Evolutionary conservation across 352 stramenopile genomes (phyloP).

Genomic region (Phytophthora pluvialis): DNA sequence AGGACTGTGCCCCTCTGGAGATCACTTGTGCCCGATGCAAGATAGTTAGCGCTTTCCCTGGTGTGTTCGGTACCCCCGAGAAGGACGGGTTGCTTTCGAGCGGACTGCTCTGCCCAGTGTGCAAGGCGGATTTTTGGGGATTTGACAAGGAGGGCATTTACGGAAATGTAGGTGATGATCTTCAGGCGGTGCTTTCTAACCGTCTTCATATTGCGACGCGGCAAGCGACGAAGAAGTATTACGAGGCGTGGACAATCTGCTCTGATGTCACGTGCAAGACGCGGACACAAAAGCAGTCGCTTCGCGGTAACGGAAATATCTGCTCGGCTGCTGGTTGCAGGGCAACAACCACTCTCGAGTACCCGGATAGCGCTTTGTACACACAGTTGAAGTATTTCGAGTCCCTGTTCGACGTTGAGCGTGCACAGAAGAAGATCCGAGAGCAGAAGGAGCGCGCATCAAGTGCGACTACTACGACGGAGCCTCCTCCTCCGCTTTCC

Average conservation of each 20-base stretch:
- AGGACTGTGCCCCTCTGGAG: slow-evolving; percentile 80
- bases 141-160: slow-evolving; percentile 81
- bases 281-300: slow-evolving; percentile 95
- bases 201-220: slow-evolving; percentile 83
- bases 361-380: slow-evolving; percentile 91
- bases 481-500: slow-evolving; percentile 60
- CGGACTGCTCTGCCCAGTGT: slow-evolving; percentile 76
- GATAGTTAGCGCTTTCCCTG: slow-evolving; percentile 68
- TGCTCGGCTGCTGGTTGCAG: slow-evolving; percentile 94
- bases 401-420: slow-evolving; percentile 95
- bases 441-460: slow-evolving; percentile 63
- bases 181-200: slow-evolving; percentile 83
- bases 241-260: slow-evolving; percentile 92
- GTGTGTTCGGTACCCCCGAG: slow-evolving; percentile 61
- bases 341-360: slow-evolving; percentile 89
- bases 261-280: slow-evolving; percentile 95
- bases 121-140: slow-evolving; percentile 83
- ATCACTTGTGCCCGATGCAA: slow-evolving; percentile 79
- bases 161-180: slow-evolving; percentile 74
- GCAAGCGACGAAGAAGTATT: slow-evolving; percentile 86
- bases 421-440: slow-evolving; percentile 82
- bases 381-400: slow-evolving; percentile 98
- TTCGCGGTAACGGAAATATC: slow-evolving; percentile 91
- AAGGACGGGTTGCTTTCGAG: slow-evolving; percentile 44
- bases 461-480: slow-evolving; percentile 31